Evolutionary conservation across 805 yeast genomes (phyloP), one percentile per base, ranked within the genome.

Genomic region (Saccharomycopsis selenospora): DNA sequence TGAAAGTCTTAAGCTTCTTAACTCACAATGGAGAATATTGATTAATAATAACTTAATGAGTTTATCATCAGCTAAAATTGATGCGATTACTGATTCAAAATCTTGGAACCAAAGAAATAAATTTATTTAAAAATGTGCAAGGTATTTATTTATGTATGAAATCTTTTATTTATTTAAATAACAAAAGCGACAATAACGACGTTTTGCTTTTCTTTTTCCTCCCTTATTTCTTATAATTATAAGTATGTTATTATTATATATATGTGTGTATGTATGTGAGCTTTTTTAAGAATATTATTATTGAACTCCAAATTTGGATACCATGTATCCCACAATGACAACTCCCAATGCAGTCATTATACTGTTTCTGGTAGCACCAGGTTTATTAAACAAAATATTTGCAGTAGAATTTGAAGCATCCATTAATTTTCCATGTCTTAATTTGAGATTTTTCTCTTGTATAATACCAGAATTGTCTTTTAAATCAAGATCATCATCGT

Each of bases 1-100:
- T 6, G 17, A 22, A 13, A 38, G 7, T 23, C 11, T 18, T 8
- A 38, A 38, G 22, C 5, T 18, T 38, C 22, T 17, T 38, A 18
- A 20, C 14, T 18, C 42, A 5, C 54, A 64, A 43, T 70, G 70
- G 71, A 55, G 61, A 45, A 13, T 43, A 17, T 28, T 30, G 41
- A 25, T 6, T 18, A 26, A 36, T n/a, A 33, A 20, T 11, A 36
- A 30, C 22, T n/a, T 27, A 30, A n/a, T 30, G n/a, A 10, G 7
- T 6, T n/a, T 43, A 11, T 6, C 3, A 8, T 22, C 38, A 3
- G 26, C 22, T 5, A 43, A 43, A 33, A 11, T 43, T 3, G 41
- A 43, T 17, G 40, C 40, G 3, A 25, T 43, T 20, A 43, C 46
- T 13, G 46, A 43, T n/a, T 28, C 11, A 10, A 25, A 22, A n/a